Base-by-base conservation (phyloP, 2,329 filamentous ascomycete genomes). In the Paraphoma chrysanthemicola region DNA sequence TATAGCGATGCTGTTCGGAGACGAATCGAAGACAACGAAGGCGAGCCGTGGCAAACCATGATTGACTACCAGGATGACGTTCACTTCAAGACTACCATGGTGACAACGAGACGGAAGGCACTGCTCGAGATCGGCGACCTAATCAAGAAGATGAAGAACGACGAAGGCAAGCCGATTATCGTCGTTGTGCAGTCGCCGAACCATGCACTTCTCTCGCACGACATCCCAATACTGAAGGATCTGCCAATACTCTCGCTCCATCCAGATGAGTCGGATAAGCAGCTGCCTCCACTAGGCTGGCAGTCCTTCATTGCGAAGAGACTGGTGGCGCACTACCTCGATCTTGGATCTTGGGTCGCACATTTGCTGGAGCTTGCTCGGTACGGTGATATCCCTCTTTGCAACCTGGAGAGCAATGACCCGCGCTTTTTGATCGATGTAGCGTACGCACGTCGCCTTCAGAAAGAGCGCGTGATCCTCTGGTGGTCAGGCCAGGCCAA, bases 391-490 rank as follows among this genome's bases (percentile, higher is more conserved):
- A 88, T 99, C 4, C 95, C 95, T 1, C 83, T 99, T 7, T 98
- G 95, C 78, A 99, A 99, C 68, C 81, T 99, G 31, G 95, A 98
- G 75, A 89, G 89, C 43, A 95, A 98, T 64, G 95, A 99, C 68
- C 94, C 95, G 29, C 88, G 92, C 3, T 98, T 95, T 79, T 80
- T 99, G 52, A 99, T 99, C 66, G 95, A 99, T 72, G 87, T 99
- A 53, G 91, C 94, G 0, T 99, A 98, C 74, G 95, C 95, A 0
- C 85, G 96, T 54, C 86, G 93, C 16, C 81, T 99, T 49, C 92
- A 97, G 70, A 90, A 91, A 63, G 97, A 94, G 71, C 93, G 93
- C 54, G 92, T 99, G 1, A 91, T 99, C 6, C 82, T 99, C 6
- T 99, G 95, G 95, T 99, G 95, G 95, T 98, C 94, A 16, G 84